phyloP scores from a whole-genome alignment of 2,329 filamentous ascomycete genomes.

The Alternaria gaisen region DNA sequence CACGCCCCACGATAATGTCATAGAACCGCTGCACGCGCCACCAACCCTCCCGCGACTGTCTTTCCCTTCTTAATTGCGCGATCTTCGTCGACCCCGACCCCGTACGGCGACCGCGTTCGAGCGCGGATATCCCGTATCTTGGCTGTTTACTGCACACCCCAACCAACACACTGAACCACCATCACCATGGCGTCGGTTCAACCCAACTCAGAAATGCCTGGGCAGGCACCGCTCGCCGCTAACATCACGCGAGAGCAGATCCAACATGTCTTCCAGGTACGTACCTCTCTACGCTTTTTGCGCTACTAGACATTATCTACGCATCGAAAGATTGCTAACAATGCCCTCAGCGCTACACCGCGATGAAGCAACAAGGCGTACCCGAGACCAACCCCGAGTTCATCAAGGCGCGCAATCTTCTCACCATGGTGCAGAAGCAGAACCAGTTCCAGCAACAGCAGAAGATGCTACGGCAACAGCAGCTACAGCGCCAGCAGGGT shows the following conservation, averaged over 20 bases:
- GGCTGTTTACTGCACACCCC: slow-evolving; percentile 25
- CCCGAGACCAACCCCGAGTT: slow-evolving; percentile 85
- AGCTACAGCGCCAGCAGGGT: slow-evolving; percentile 65
- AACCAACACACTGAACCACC: slow-evolving; percentile 21
- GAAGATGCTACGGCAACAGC: slow-evolving; percentile 56
- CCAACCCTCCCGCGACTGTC: slow-evolving; percentile 34
- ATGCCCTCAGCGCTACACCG: slow-evolving; percentile 77
- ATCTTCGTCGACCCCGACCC: slow-evolving; percentile 23
- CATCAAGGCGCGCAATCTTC: slow-evolving; percentile 79
- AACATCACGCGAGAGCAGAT: slow-evolving; percentile 80
- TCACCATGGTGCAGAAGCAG: slow-evolving; percentile 74
- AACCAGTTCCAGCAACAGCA: slow-evolving; percentile 57
- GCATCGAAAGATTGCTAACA: slow-evolving; percentile 47
- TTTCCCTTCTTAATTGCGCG: slow-evolving; percentile 36
- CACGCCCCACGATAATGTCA: slow-evolving; percentile 47
- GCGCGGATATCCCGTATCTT: slow-evolving; percentile 18
- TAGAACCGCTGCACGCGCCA: slow-evolving; percentile 42
- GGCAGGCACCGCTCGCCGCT: slow-evolving; percentile 68
- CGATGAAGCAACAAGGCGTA: slow-evolving; percentile 87
- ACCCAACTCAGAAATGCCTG: slow-evolving; percentile 72
- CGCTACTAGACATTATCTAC: slow-evolving; percentile 13
- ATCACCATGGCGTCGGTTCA: slow-evolving; percentile 80
- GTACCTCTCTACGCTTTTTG: slow-evolving; percentile 34
- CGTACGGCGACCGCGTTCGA: slow-evolving; percentile 32
- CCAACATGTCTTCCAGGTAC: slow-evolving; percentile 75